Evolutionary conservation across 2,329 filamentous ascomycete genomes (phyloP), one percentile per base, ranked within the genome.

Genomic region (Furcasterigmium furcatum): DNA sequence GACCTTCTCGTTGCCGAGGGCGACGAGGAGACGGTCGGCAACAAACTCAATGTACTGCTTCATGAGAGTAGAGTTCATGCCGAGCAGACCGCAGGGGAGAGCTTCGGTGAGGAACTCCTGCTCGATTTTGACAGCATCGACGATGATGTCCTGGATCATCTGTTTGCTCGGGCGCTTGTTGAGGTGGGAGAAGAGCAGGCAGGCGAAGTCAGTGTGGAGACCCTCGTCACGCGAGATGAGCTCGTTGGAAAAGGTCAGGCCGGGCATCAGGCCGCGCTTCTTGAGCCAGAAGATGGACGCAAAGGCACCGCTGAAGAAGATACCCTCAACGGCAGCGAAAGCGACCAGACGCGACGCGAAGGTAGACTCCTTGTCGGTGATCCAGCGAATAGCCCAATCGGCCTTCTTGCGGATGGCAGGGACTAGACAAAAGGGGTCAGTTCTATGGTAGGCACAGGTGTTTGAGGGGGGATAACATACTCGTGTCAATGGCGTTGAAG

Each of bases 1-100:
- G 60, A 88, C 79, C 80, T 96, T 97, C 59, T 88, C 81, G 71
- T 96, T 96, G 62, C 94, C 94, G 39, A 99, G 87, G 25, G 94
- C 85, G 48, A 97, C 77, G 29, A 99, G 82, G 29, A 99, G 86
- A 59, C 94, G 88, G 69, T 99, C 94, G 53, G 94, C 94, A 41
- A 99, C 94, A 60, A 99, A 99, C 82, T 99, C 94, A 57, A 99
- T 99, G 79, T 99, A 99, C 74, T 97, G 92, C 80, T 95, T 95
- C 94, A 99, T 99, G 58, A 99, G 81, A 56, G 79, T 87, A 45
- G 91, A 72, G 79, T 99, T 99, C 94, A 99, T 99, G 73, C 94
- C 94, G 25, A 99, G 88, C 43, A 99, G 85, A 38, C 82, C 91
- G 59, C 87, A 91, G 14, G 94, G 94, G 43, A 99, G 85, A 54